A percentile compares a stretch with the other conserved stretches of the same genome.
phyloP scores from a whole-genome alignment of 352 stramenopile genomes.

The Hyaloperonospora arabidopsidis region DNA sequence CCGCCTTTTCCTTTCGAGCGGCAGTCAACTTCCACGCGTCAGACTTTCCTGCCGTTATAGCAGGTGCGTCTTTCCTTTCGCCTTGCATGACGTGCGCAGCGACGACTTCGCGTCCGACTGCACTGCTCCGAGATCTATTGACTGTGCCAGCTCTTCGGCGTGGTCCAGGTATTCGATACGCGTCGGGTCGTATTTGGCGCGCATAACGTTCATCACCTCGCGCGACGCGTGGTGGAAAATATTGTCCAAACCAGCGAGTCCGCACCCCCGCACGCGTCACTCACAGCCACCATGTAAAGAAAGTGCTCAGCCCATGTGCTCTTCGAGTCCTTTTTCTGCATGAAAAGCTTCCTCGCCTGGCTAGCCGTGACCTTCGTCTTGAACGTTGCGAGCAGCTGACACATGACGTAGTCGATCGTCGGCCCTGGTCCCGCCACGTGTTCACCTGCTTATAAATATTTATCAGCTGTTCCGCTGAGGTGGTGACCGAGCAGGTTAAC shows the following conservation, averaged over 20 bases:
- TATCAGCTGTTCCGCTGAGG: not conserved
- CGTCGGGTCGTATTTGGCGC: not conserved
- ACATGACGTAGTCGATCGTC: conserved; percentile 4
- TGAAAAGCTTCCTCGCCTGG: not conserved
- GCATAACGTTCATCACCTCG: not conserved
- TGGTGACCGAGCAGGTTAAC: conserved; percentile 4
- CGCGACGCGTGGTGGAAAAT: not conserved
- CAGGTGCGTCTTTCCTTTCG: no score
- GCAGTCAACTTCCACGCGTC: no score
- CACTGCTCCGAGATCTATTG: not conserved
- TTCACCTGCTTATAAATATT: conserved; percentile 12
- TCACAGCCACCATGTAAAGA: not conserved
- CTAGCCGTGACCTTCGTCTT: conserved; percentile 3
- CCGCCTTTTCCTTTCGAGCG: no score
- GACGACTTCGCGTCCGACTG: not conserved
- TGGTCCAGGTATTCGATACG: not conserved
- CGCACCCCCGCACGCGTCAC: not conserved
- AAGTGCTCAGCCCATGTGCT: not conserved
- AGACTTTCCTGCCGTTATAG: no score
- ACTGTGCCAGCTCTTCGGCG: not conserved
- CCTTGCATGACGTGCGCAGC: not conserved
- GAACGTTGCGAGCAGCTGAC: not conserved
- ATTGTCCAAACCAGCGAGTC: not conserved
- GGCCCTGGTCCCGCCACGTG: not conserved
- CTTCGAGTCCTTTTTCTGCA: not conserved